Evolutionary conservation across 257 asterid species (phyloP), one percentile per base, ranked within the genome.

Genomic region (Primulina tabacum): DNA sequence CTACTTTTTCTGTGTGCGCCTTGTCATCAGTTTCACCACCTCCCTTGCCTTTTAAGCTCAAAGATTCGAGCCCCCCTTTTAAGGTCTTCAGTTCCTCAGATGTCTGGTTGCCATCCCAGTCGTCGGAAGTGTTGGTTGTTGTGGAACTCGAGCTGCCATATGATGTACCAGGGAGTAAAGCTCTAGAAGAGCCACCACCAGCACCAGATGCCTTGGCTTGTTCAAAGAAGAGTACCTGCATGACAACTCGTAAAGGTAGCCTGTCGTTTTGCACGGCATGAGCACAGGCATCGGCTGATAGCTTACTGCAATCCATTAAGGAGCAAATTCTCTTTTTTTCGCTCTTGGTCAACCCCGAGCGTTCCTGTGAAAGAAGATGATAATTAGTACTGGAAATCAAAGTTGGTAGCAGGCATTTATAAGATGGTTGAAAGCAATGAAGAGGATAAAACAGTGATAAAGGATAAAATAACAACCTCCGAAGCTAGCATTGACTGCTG

Each of bases 261-360:
- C 97, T 77, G 76, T 90, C 97, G 72, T 90, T 90, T 64, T 90
- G 97, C 56, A 85, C 96, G 0, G 89, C 97, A 35, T 91, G 97
- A 4, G 85, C 72, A 67, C 96, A 87, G 34, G 96, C 97, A 7
- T 87, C 92, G 0, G 78, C 78, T 7, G 97, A 89, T 52, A 91
- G 86, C 86, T 89, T 91, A 72, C 79, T 70, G 80, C 92, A 85
- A 61, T 91, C 95, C 91, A 91, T 91, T 63, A 87, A 68, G 65
- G 80, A 82, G 82, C 97, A 89, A 8, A 91, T 75, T 70, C 80
- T 85, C 85, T 84, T 91, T 21, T 86, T 84, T 53, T 91, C 97
- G 16, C 91, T 82, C 81, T 89, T 91, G 24, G 84, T 80, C 70
- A 87, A 75, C 58, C 79, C 88, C 3, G 89, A 89, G 67, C 84